Percentiles rank a stretch among this genome's conserved stretches.
Evolutionary conservation across 164 flowering plant species (phyloP).

Genomic region (Brasenia schreberi): DNA sequence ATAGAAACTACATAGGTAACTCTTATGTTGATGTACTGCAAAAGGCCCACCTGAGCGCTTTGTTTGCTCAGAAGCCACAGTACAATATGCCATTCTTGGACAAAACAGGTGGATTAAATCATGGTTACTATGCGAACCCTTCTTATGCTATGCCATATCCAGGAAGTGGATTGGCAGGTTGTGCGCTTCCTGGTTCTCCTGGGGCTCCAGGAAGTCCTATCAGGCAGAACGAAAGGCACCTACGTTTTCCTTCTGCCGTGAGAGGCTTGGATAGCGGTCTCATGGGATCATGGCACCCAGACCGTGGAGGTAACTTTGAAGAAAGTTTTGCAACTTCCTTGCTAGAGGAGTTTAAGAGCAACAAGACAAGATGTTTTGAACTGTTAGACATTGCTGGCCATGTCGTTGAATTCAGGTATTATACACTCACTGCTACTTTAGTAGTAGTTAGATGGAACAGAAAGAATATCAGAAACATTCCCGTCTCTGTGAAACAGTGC

Average conservation of each 20-base stretch:
- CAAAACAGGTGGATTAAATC: slow-evolving; percentile 37
- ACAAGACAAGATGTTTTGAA: slow-evolving; percentile 77
- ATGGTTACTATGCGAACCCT: slow-evolving; percentile 53
- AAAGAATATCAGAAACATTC: not conserved
- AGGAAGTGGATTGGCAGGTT: slow-evolving; percentile 41
- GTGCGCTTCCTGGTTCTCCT: slow-evolving; percentile 50
- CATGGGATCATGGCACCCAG: slow-evolving; percentile 63
- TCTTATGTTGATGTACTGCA: slow-evolving; percentile 47
- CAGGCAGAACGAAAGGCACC: slow-evolving; percentile 38
- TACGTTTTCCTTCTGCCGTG: slow-evolving; percentile 56
- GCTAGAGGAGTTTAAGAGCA: slow-evolving; percentile 82
- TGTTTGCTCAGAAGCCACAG: slow-evolving; percentile 63
- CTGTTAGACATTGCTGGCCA: slow-evolving; percentile 81
- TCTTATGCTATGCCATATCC: slow-evolving; percentile 56
- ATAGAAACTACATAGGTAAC: slow-evolving; percentile 37
- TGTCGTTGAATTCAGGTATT: slow-evolving; percentile 95
- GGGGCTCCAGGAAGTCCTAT: slow-evolving; percentile 47
- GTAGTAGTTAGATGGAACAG: too few species aligned
- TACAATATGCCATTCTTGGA: slow-evolving; percentile 37
- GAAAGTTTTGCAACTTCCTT: slow-evolving; percentile 58
- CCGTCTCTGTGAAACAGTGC: slow-evolving; percentile 35
- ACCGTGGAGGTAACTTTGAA: slow-evolving; percentile 34
- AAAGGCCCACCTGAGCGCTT: slow-evolving; percentile 60
- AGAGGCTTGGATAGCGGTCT: slow-evolving; percentile 31
- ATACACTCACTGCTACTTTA: not conserved